Base-by-base conservation (phyloP, 306 rosid species). In the Inga oerstediana region DNA sequence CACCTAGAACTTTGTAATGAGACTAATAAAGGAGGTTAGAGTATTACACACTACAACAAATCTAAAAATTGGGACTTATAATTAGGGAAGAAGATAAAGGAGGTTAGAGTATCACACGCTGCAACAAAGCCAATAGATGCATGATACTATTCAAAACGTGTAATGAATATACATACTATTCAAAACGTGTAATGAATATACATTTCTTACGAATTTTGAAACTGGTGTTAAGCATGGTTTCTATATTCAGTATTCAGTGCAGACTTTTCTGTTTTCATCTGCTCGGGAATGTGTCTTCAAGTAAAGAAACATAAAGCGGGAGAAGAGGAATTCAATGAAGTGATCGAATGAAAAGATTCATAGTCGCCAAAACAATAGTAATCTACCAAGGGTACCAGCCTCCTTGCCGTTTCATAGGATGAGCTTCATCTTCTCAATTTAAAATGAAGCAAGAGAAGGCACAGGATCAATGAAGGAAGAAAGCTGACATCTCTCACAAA, bases 261-360 rank as follows among this genome's bases (percentile, higher is more conserved):
- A 74, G 64, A 30, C 15, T 48, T 48, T 44, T 15, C 6, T 1
- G 30, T 69, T 71, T 43, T 72, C 34, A n/a, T 43, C 76, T 0
- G 54, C 56, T 44, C 16, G 14, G 7, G n/a, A 37, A 70, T 35
- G 34, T 59, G 34, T 71, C 59, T 61, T 24, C 27, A 19, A 59
- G 7, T 22, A 22, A 52, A 32, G 66, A 75, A 6, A 30, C 67
- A 56, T 46, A 70, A n/a, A 8, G 73, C 30, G 39, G 69, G 52
- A 30, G 66, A 80, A 58, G 75, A 51, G 74, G 27, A 44, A 62
- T 73, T 43, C 39, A 74, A 67, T 12, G 20, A 66, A 67, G 77
- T 44, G 72, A 54, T 79, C 37, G n/a, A 74, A 66, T 65, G n/a
- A 54, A 65, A 79, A 44, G 43, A 51, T 27, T 20, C 69, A 66